These are phyloP conservation scores for Saprolegnia parasitica DNA, from an alignment of 352 stramenopile species.

Conservation along the genomic window DNA sequence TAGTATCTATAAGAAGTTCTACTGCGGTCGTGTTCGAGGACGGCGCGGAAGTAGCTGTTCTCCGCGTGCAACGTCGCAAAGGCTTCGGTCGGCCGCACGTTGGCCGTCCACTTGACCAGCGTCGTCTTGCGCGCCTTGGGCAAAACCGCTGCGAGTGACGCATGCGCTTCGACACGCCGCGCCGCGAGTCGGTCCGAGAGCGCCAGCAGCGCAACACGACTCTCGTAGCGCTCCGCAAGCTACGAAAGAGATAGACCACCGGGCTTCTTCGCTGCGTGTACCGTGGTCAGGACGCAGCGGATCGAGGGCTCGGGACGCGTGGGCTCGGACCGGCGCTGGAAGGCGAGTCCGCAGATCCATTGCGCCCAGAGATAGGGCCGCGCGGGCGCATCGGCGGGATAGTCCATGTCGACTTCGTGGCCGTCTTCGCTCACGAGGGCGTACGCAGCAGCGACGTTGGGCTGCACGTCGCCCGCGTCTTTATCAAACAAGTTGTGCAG, in stretches of 20 bases:
- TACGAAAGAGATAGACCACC: constrained; percentile 25
- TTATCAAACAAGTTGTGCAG: constrained; percentile 61
- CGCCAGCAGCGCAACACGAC: constrained; percentile 40
- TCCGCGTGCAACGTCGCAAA: constrained; percentile 37
- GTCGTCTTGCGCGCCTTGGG: constrained; percentile 43
- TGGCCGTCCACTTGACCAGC: constrained; percentile 47
- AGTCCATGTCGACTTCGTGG: constrained; percentile 42
- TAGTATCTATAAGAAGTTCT: constrained; percentile 9
- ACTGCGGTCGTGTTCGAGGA: constrained; percentile 43
- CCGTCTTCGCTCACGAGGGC: constrained; percentile 35
- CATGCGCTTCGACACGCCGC: constrained; percentile 31
- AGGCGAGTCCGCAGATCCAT: constrained; percentile 64
- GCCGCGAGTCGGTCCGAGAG: constrained; percentile 46
- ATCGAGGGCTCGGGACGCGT: constrained; percentile 58
- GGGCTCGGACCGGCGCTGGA: constrained; percentile 36
- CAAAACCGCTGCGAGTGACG: constrained; percentile 42
- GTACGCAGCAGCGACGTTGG: constrained; percentile 47
- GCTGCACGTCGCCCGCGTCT: constrained; percentile 46
- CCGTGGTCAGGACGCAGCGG: constrained; percentile 48
- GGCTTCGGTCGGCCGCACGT: constrained; percentile 29
- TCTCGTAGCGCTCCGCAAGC: constrained; percentile 51
- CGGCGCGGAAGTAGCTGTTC: constrained; percentile 49
- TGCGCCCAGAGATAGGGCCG: constrained; percentile 71
- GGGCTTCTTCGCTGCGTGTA: background rate
- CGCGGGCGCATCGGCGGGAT: constrained; percentile 37